Base-by-base conservation (phyloP, 106 monocot genomes). In the Posidonia australis region DNA sequence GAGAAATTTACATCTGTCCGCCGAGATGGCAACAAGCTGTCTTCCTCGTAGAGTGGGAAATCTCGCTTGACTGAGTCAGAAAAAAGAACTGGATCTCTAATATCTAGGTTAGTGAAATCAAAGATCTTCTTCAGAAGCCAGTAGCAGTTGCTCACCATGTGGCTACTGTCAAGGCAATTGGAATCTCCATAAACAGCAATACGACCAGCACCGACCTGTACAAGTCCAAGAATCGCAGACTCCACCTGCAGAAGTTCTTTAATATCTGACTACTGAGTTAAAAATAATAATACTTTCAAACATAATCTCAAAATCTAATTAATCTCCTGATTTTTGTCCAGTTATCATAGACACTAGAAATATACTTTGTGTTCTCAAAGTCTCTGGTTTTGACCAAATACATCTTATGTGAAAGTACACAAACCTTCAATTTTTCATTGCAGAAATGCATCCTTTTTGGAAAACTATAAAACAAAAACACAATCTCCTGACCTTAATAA, bases 121-220 rank as follows among this genome's bases (percentile, higher is more conserved):
- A 99, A 53, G 43, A 99, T 79, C 73, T 88, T 91, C 62, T 60
- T 79, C 19, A 99, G 67, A 68, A 99, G 88, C 91, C 84, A 99
- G 49, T 72, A 99, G 72, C 98, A 93, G 67, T 91, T 91, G 49
- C 91, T 91, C 51, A 99, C 91, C 98, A 99, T 99, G 67, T 99
- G 91, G 67, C 98, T 91, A 67, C 91, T 85, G 66, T 99, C 98
- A 72, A 99, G 87, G 60, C 98, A 99, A 64, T 92, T 99, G 44
- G 98, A 99, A 56, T 99, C 98, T 13, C 98, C 98, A 83, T 99
- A 99, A 2, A 91, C 81, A 64, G 81, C 81, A 54, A 99, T 58
- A 22, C 84, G 78, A n/a, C 98, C 91, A 24, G 63, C 69, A 11
- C 87, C 85, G 47, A 72, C 71, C 60, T 99, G 85, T 16, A 67